These are phyloP conservation scores for Zizania latifolia DNA, from an alignment of 176 grass and related monocot genomes.

Conservation along the genomic window DNA sequence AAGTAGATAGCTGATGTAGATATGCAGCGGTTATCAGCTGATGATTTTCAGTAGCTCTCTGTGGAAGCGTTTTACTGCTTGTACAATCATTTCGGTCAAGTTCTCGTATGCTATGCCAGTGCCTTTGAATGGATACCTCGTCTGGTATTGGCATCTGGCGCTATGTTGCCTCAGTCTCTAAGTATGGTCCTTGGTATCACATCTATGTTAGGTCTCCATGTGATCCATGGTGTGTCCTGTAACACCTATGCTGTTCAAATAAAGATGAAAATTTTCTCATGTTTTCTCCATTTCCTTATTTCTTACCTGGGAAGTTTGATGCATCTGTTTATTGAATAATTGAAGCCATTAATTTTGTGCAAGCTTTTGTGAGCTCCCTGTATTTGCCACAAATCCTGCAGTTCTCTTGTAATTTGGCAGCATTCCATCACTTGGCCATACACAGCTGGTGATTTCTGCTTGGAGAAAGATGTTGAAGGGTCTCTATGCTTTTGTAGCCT, in stretches of 20 bases:
- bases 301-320: too few species aligned
- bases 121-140: not conserved
- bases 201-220: not conserved
- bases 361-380: not conserved
- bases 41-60: not conserved
- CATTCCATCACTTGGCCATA: not conserved
- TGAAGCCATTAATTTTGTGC: not conserved
- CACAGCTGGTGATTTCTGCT: not conserved
- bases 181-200: too few species aligned
- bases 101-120: not conserved
- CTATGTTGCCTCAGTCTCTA: too few species aligned
- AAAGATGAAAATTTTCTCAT: not conserved
- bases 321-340: not conserved
- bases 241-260: not conserved
- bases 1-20: not conserved
- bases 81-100: not conserved
- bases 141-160: too few species aligned
- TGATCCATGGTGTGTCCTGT: not conserved
- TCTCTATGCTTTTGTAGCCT: not conserved
- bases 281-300: too few species aligned
- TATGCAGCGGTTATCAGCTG: not conserved
- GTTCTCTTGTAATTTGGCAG: not conserved
- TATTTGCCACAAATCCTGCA: not conserved
- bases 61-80: not conserved
- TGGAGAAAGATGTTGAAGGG: not conserved